A percentile compares a stretch with the other conserved stretches of the same genome.
Evolutionary conservation across 139 green algal species (phyloP).

Genomic region (Chlorella sp.): DNA sequence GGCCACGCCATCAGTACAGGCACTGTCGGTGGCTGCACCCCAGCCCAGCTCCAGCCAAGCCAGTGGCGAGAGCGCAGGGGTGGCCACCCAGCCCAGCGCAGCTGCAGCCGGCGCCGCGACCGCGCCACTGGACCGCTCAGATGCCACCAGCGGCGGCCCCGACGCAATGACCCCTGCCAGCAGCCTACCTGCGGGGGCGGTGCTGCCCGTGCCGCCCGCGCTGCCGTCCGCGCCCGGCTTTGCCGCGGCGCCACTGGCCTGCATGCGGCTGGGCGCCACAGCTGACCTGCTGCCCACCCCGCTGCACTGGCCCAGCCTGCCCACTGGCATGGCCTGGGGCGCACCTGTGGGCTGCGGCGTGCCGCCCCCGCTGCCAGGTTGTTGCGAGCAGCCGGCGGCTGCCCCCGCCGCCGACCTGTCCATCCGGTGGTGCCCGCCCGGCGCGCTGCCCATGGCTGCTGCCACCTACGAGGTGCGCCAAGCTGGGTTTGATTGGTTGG

Average conservation of each 20-base stretch:
- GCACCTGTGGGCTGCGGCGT: conserved; percentile 10
- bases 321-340: background rate
- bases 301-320: conserved; percentile 1
- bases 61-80: background rate
- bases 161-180: too few species aligned
- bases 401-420: background rate
- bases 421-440: conserved; percentile 12
- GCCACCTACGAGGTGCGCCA: background rate
- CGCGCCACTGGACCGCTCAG: background rate
- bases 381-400: too few species aligned
- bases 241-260: background rate
- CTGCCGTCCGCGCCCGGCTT: background rate
- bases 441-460: conserved; percentile 10
- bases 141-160: conserved; percentile 18
- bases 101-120: background rate
- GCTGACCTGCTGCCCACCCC: background rate
- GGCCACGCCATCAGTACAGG: background rate
- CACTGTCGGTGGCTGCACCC: too few species aligned
- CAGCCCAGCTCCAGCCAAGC: conserved; percentile 11
- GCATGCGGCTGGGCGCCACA: background rate
- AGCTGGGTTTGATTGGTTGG: too few species aligned
- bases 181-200: background rate
- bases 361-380: background rate
- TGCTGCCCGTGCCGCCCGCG: background rate
- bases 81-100: background rate